Base-by-base conservation (phyloP, 192 early-diverging fungal species). In the Phlyctochytrium bullatum region DNA sequence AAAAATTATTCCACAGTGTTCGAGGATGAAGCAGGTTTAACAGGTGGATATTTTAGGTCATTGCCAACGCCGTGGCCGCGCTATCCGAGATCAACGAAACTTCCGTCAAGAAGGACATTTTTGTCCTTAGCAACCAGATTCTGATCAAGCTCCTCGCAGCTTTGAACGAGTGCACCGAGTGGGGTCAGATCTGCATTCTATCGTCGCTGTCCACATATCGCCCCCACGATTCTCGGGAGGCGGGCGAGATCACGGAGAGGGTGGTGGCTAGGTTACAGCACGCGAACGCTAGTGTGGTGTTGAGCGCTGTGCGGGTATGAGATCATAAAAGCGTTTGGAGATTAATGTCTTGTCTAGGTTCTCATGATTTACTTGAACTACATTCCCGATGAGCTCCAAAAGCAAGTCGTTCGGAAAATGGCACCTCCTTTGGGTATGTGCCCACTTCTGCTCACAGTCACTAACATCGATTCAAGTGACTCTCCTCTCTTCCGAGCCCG, bases 181-280 rank as follows among this genome's bases (percentile, higher is more conserved):
- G 97, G 97, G 96, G 97, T 51, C 95, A 98, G 71, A 94, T 97
- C 61, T 89, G 93, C 50, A 97, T 99, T 64, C 79, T 98, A 3
- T 73, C 67, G 31, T 71, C 73, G 10, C 64, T 78, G 24, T 20
- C 68, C 12, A 63, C 47, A 17, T 69, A 69, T 63, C 62, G 61
- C 20, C 68, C 68, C 31, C 32, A 35, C 16, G 59, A 50, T 34
- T 51, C 29, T 23, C 59, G 68, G 2, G 90, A 92, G 61, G 88
- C 92, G 0, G 36, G 60, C 12, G 68, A 69, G 30, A 63, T 97
- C 60, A 90, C 91, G 61, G 97, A 99, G 74, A 83, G 94, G 2
- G 88, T 97, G 32, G 66, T 98, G 52, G 93, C 97, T 30, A 79
- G 96, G 53, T 78, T 99, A 47, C 94, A 96, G 77, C 97, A 99